Base-by-base conservation (phyloP, 495 filamentous ascomycete species). In the Penicillium diatomitis region DNA sequence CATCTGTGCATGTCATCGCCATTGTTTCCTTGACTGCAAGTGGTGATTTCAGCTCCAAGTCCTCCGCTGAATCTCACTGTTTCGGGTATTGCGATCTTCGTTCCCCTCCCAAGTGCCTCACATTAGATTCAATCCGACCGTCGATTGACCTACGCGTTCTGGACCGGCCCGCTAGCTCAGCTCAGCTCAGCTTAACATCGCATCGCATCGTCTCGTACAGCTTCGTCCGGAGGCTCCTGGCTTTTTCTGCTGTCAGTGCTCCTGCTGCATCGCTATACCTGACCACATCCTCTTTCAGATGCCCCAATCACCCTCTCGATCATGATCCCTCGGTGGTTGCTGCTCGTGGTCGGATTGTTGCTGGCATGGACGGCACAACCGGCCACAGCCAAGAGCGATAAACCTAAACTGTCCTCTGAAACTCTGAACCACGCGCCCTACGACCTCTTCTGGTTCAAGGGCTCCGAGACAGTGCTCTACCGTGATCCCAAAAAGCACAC, bases 401-500 rank as follows among this genome's bases (percentile, higher is more conserved):
- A 66, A 30, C 81, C 80, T 7, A 65, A 71, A 41, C 67, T 84
- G 48, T 62, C 64, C 8, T 49, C 67, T 41, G 84, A 65, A 30
- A 62, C 74, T 28, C 84, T 96, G 66, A 72, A 85, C 38, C 65
- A 76, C 49, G 52, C 68, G 50, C 87, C 86, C 2, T 46, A 44
- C 40, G 76, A 79, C 58, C 71, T 95, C 42, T 81, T 85, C 69
- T 98, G 94, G 67, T 96, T 98, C 58, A 79, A 88, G 49, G 86
- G 87, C 58, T 87, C 87, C 31, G 84, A 95, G 60, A 81, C 85
- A 41, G 67, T 90, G 44, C 66, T 92, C 29, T 77, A 85, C 51
- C 78, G 76, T 51, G 84, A 86, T 57, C 36, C 54, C 2, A 56
- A 63, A 5, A 66, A 70, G 7, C 72, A 74, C 33, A 79, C 76